These are phyloP conservation scores for Taxawa tesnikishii DNA, from an alignment of 2,329 filamentous ascomycete species.

Conservation along the genomic window DNA sequence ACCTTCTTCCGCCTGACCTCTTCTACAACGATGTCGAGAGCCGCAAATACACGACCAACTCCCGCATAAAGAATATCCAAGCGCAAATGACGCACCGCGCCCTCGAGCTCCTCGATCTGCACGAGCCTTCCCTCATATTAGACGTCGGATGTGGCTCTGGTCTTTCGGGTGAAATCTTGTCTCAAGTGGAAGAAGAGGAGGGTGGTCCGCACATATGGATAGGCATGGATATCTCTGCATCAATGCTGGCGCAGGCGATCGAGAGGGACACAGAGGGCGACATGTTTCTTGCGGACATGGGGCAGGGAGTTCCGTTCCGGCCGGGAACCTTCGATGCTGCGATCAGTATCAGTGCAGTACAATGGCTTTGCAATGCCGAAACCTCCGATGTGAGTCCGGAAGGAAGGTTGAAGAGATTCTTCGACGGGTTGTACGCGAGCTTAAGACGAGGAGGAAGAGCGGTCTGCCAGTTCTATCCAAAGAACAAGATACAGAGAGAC, in stretches of 20 bases:
- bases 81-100: slow-evolving; percentile 88
- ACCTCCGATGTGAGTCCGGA: slow-evolving; percentile 70
- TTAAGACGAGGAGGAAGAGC: slow-evolving; percentile 75
- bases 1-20: slow-evolving; percentile 86
- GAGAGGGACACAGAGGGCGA: slow-evolving; percentile 89
- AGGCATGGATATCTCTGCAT: slow-evolving; percentile 89
- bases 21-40: slow-evolving; percentile 96
- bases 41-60: slow-evolving; percentile 93
- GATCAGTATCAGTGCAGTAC: slow-evolving; percentile 89
- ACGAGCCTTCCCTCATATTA: slow-evolving; percentile 72
- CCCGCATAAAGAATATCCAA: slow-evolving; percentile 91
- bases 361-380: slow-evolving; percentile 97
- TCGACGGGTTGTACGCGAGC: slow-evolving; percentile 80
- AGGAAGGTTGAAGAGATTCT: slow-evolving; percentile 71
- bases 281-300: slow-evolving; percentile 86
- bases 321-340: slow-evolving; percentile 89
- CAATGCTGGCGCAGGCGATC: slow-evolving; percentile 93
- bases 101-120: slow-evolving; percentile 77
- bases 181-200: slow-evolving; percentile 52
- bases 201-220: slow-evolving; percentile 88
- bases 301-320: slow-evolving; percentile 88
- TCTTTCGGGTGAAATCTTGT: slow-evolving; percentile 86
- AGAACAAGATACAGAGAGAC: slow-evolving; percentile 78
- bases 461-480: slow-evolving; percentile 92
- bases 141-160: slow-evolving; percentile 96